Conservation (phyloP, 495 filamentous ascomycete species). For the Penicillium fimorum region DNA sequence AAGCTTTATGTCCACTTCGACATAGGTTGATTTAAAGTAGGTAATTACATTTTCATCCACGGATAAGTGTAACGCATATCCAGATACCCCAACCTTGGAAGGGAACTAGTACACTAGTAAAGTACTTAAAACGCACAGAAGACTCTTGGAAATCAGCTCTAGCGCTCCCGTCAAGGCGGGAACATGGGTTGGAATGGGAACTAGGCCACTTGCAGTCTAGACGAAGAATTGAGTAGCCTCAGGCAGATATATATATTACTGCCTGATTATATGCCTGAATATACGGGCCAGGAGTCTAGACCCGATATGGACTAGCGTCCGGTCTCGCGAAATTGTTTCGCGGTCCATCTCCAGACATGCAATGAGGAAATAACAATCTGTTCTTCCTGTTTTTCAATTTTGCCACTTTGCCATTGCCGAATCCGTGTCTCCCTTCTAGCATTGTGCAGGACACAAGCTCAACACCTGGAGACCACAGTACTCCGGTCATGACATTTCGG, state of each 20-base stretch:
- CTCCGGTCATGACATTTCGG: conserved; percentile 18
- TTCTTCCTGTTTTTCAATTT: neutral
- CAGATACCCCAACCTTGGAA: conserved; percentile 3
- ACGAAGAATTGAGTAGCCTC: neutral
- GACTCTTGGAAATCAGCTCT: conserved; percentile 13
- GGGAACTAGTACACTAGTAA: conserved; percentile 20
- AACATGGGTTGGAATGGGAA: conserved; percentile 11
- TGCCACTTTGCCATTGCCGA: neutral
- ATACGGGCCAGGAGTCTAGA: conserved; percentile 12
- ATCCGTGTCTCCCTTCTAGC: neutral
- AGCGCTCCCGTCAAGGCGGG: conserved; percentile 19
- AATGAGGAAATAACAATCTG: neutral
- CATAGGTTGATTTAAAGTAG: conserved; percentile 1
- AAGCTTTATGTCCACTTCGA: neutral
- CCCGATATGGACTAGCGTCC: conserved; percentile 6
- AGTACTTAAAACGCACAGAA: conserved; percentile 2
- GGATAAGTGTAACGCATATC: conserved; percentile 12
- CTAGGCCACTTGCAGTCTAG: conserved; percentile 24
- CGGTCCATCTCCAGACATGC: conserved; percentile 1
- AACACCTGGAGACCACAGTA: neutral
- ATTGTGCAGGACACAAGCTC: conserved; percentile 3
- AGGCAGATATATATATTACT: too few relatives aligned
- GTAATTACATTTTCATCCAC: neutral
- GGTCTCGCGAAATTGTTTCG: conserved; percentile 12
- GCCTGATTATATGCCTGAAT: conserved; percentile 9